phyloP scores from a whole-genome alignment of 108 stramenopile species.

The Pseudonitzschia delicatissima region DNA sequence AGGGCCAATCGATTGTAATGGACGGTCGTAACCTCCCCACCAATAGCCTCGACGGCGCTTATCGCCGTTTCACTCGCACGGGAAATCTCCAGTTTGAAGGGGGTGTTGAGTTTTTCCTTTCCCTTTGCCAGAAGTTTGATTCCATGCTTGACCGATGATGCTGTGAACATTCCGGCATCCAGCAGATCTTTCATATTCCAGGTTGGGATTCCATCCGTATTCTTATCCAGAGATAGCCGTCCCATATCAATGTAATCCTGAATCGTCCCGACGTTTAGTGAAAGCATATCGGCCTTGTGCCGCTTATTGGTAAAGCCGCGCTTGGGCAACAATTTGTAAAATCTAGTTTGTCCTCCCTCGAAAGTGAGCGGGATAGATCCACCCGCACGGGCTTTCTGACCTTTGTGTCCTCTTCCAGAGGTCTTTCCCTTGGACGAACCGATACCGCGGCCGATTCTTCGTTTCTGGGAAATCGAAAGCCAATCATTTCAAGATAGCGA shows the following conservation, averaged over 20 bases:
- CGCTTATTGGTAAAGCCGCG: conserved; percentile 93
- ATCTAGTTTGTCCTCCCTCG: conserved; percentile 98
- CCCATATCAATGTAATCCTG: conserved; percentile 95
- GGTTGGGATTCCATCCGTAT: conserved; percentile 12
- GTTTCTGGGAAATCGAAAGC: conserved; percentile 20
- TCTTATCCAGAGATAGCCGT: conserved; percentile 52
- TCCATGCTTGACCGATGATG: conserved; percentile 78
- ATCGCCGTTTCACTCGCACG: conserved; percentile 88
- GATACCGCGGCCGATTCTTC: conserved; percentile 95
- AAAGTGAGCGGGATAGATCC: conserved; percentile 82
- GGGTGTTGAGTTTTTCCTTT: conserved; percentile 53
- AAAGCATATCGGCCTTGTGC: conserved; percentile 67
- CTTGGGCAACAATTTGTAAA: conserved; percentile 94
- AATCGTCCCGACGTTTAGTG: conserved; percentile 79
- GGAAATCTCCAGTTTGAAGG: conserved; percentile 87
- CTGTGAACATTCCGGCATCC: conserved; percentile 78
- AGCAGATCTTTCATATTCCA: conserved; percentile 92
- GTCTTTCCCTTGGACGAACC: conserved; percentile 97
- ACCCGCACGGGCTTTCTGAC: conserved; percentile 88
- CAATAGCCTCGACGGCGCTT: conserved; percentile 85
- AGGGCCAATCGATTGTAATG: conserved; percentile 94
- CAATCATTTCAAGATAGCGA: background rate
- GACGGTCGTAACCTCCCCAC: conserved; percentile 94
- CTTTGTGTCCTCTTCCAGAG: conserved; percentile 94
- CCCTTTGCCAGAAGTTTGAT: conserved; percentile 84